Conservation (phyloP, 1,284 basidiomycete species). For the Ustilago sp. region DNA sequence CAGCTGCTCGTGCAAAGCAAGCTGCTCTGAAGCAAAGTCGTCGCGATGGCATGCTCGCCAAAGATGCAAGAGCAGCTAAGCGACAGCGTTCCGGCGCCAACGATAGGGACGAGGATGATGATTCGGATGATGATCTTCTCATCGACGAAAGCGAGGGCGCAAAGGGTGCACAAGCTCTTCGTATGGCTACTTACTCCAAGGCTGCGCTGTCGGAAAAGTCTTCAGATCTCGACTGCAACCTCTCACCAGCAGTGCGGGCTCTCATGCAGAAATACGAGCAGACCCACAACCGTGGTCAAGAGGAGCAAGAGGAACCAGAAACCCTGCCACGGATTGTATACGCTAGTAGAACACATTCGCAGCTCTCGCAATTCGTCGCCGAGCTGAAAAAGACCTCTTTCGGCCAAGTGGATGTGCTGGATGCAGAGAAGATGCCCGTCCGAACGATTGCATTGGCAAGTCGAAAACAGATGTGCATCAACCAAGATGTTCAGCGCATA, state of each 20-base stretch:
- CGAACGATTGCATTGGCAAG: conserved; percentile 76
- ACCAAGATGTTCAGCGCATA: conserved; percentile 78
- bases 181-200: conserved; percentile 36
- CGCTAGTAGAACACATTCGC: conserved; percentile 93
- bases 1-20: conserved; percentile 50
- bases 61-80: conserved; percentile 19
- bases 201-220: conserved; percentile 18
- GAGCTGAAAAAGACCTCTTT: conserved; percentile 82
- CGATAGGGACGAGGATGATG: conserved; percentile 9
- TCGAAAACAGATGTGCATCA: conserved; percentile 93
- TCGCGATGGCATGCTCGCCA: conserved; percentile 13
- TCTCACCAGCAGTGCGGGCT: conserved; percentile 82
- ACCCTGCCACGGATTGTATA: conserved; percentile 77
- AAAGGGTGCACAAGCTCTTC: conserved; percentile 17
- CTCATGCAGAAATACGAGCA: conserved; percentile 76
- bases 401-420: conserved; percentile 55
- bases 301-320: conserved; percentile 65
- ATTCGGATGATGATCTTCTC: conserved; percentile 54
- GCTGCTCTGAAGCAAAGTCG: conserved; percentile 34
- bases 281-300: conserved; percentile 40
- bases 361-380: conserved; percentile 88
- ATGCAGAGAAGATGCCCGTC: conserved; percentile 38
- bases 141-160: conserved; percentile 35
- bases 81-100: conserved; percentile 16
- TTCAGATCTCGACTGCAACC: conserved; percentile 46